Evolutionary conservation across 306 rosid genomes (phyloP).

Genomic region (Casuarina cunninghamiana): DNA sequence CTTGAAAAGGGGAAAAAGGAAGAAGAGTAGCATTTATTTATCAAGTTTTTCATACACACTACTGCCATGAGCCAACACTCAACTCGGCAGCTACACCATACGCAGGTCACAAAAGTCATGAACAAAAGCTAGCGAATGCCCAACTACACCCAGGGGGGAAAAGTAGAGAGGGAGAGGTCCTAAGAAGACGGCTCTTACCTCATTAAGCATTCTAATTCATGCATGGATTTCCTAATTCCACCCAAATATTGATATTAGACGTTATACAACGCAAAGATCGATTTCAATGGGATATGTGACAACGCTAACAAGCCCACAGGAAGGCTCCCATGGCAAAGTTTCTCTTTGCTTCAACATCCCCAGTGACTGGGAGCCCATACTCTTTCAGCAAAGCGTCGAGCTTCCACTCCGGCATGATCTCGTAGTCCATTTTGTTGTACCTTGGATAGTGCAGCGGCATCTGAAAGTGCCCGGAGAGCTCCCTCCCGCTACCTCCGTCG

Average conservation of each 20-base stretch:
- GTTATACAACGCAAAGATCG: neutral
- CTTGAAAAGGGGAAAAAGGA: no score
- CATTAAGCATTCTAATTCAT: no score
- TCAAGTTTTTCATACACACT: neutral
- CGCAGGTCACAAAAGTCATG: neutral
- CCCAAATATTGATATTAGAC: neutral
- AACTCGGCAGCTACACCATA: neutral
- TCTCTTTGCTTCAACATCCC: conserved; percentile 50
- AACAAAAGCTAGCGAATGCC: no score
- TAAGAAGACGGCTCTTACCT: no score
- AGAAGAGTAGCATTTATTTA: no score
- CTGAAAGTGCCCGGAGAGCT: conserved; percentile 43
- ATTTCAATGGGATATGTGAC: neutral
- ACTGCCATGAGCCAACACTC: neutral
- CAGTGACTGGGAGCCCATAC: conserved; percentile 59
- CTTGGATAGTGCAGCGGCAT: conserved; percentile 80
- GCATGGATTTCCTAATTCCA: no score
- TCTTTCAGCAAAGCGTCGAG: conserved; percentile 57
- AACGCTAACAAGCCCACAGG: conserved; percentile 41
- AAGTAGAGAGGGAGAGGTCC: no score
- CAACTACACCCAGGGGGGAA: no score
- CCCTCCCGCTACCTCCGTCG: conserved; percentile 10
- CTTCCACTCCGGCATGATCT: conserved; percentile 74
- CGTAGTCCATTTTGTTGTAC: conserved; percentile 55
- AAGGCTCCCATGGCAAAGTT: conserved; percentile 65